Base-by-base conservation (phyloP, 169 alveolate genomes). In the Theileria parva region DNA sequence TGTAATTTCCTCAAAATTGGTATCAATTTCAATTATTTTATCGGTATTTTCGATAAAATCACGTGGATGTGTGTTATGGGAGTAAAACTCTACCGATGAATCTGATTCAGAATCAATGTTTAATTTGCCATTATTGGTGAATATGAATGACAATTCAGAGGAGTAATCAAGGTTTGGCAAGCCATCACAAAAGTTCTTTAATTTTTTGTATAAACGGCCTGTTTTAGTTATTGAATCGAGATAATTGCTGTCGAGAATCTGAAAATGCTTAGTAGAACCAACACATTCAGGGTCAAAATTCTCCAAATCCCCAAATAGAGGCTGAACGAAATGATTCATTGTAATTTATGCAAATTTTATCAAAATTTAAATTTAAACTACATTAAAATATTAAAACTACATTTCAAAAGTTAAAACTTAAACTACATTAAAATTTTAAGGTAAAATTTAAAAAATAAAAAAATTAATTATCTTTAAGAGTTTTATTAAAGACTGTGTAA, bases 261-360 rank as follows among this genome's bases (percentile, higher is more conserved):
- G 19, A 13, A 44, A 44, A 44, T 44, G 53, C 12, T 44, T 7
- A 44, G 19, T 1, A 13, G 53, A 44, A 44, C 17, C 61, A 23
- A 61, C 84, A 57, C 44, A 77, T 67, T 80, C 84, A 39, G 81
- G 77, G 19, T 80, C 85, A 50, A 91, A 57, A 68, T 84, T 93
- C 50, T 93, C 94, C 21, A 90, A 59, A 69, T 84, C 92, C 30
- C 92, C 94, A 60, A 86, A 81, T 59, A 91, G 71, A 78, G 93
- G 87, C 74, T 83, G 67, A 19, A 86, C 85, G 17, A 90, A 30
- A 63, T 87, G 93, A 83, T 87, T 89, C 48, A 91, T 44, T 44
- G 3, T 4, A 13, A 44, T 44, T 70, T 92, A 86, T 87, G n/a
- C 5, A 19, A 17, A n/a, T 25, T 44, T 19, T 6, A 28, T 63